Conservation (phyloP, 768 basidiomycete genomes). For the Imleria badia region DNA sequence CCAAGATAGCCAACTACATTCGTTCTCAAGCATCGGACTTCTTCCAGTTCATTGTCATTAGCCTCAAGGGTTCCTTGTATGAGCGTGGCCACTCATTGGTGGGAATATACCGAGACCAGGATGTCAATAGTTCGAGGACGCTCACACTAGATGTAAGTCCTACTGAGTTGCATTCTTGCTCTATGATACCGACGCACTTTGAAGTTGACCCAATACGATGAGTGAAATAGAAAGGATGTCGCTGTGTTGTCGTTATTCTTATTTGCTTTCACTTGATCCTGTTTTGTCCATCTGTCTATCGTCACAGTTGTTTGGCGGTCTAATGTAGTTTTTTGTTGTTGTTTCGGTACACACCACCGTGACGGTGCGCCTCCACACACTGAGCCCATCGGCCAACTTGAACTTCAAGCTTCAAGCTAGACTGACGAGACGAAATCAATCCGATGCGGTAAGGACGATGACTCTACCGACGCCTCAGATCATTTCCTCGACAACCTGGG, state of each 20-base stretch:
- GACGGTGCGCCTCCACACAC: neutral
- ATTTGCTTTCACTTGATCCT: slow-evolving; percentile 21
- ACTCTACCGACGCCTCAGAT: no score
- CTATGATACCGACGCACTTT: slow-evolving; percentile 6
- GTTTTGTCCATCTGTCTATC: neutral
- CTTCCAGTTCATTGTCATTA: slow-evolving; percentile 98
- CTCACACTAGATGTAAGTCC: slow-evolving; percentile 82
- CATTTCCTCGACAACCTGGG: no score
- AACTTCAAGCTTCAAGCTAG: no score
- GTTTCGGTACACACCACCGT: neutral
- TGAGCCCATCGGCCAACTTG: no score
- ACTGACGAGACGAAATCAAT: no score
- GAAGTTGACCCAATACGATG: slow-evolving; percentile 31
- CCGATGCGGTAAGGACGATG: no score
- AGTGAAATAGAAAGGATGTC: slow-evolving; percentile 13
- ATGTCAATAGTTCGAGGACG: slow-evolving; percentile 87
- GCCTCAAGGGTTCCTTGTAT: slow-evolving; percentile 90
- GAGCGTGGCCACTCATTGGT: slow-evolving; percentile 89
- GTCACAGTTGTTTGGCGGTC: neutral
- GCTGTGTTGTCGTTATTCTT: slow-evolving; percentile 20
- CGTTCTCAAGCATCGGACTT: slow-evolving; percentile 75
- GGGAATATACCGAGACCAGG: slow-evolving; percentile 93
- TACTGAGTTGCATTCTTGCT: neutral
- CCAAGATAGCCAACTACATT: slow-evolving; percentile 93
- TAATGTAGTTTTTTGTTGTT: neutral